Percentiles rank a stretch among this genome's conserved stretches.
Evolutionary conservation across 108 stramenopile genomes (phyloP).

Genomic region (Cyclotella baltica): DNA sequence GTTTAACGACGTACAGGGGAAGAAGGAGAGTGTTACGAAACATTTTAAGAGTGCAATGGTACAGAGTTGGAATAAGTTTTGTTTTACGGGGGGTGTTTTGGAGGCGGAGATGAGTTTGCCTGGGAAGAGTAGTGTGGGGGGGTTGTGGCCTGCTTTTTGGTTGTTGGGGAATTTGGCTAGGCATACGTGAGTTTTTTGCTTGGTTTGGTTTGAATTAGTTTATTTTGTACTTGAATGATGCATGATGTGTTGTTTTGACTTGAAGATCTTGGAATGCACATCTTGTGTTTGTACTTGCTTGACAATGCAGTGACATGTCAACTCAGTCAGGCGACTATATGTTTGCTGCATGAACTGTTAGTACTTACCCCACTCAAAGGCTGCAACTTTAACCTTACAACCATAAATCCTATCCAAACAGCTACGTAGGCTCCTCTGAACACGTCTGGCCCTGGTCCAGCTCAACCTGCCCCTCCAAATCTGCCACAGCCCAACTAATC

Average conservation of each 20-base stretch:
- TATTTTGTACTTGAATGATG: not conserved
- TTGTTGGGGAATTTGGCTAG: slow-evolving; percentile 95
- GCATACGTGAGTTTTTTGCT: slow-evolving; percentile 70
- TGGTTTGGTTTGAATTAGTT: too few relatives aligned
- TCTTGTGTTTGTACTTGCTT: too few relatives aligned
- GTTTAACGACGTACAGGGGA: slow-evolving; percentile 76
- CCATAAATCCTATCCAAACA: too few relatives aligned
- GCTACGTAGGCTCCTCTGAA: slow-evolving; percentile 91
- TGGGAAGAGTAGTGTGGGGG: slow-evolving; percentile 83
- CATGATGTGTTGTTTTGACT: slow-evolving; percentile 25
- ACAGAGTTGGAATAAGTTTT: slow-evolving; percentile 98
- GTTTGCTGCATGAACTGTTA: too few relatives aligned
- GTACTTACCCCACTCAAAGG: too few relatives aligned
- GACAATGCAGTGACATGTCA: too few relatives aligned
- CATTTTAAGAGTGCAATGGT: slow-evolving; percentile 94
- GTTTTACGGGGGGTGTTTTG: slow-evolving; percentile 96
- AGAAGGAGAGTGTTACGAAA: slow-evolving; percentile 76
- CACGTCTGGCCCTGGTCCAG: slow-evolving; percentile 92
- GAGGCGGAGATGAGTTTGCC: slow-evolving; percentile 91
- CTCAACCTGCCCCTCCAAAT: slow-evolving; percentile 65
- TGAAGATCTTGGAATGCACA: too few relatives aligned
- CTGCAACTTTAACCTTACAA: too few relatives aligned
- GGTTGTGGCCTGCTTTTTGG: slow-evolving; percentile 99
- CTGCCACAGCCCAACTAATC: slow-evolving; percentile 65
- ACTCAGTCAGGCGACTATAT: too few relatives aligned